These are phyloP conservation scores for Fagus crenata DNA, from an alignment of 306 rosid species.

Conservation along the genomic window DNA sequence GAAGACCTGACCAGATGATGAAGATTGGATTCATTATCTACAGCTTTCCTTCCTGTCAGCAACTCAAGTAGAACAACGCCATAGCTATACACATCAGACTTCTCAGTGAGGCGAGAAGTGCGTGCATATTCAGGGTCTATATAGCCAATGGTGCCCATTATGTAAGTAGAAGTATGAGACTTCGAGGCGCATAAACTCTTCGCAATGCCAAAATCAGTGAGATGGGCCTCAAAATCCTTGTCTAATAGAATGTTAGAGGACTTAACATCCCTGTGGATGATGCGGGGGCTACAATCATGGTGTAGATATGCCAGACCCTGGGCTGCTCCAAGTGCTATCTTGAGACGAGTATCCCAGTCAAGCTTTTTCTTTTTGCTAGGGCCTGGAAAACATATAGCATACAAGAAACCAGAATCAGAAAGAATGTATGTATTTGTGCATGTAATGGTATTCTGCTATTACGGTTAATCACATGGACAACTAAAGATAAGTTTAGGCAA, in stretches of 20 bases:
- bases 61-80: conserved; percentile 91
- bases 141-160: conserved; percentile 96
- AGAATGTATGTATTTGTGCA: neutral
- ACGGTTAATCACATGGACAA: neutral
- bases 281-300: conserved; percentile 90
- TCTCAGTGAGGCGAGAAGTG: conserved; percentile 91
- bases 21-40: conserved; percentile 84
- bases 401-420: neutral
- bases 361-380: conserved; percentile 69
- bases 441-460: neutral
- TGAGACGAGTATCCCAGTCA: conserved; percentile 77
- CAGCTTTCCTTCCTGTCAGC: conserved; percentile 92
- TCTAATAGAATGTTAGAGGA: conserved; percentile 90
- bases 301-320: conserved; percentile 92
- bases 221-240: conserved; percentile 81
- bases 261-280: conserved; percentile 92
- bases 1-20: conserved; percentile 71
- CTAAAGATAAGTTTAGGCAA: neutral
- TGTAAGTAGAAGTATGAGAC: conserved; percentile 77
- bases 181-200: conserved; percentile 74
- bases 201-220: conserved; percentile 95
- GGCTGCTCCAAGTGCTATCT: conserved; percentile 87
- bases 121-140: conserved; percentile 97
- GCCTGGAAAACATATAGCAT: conserved; percentile 39
- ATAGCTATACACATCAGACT: conserved; percentile 90